A percentile compares a stretch with the other conserved stretches of the same genome.
These are phyloP conservation scores for Chytriomyces confervae DNA, from an alignment of 192 early-diverging fungal genomes.

Conservation along the genomic window DNA sequence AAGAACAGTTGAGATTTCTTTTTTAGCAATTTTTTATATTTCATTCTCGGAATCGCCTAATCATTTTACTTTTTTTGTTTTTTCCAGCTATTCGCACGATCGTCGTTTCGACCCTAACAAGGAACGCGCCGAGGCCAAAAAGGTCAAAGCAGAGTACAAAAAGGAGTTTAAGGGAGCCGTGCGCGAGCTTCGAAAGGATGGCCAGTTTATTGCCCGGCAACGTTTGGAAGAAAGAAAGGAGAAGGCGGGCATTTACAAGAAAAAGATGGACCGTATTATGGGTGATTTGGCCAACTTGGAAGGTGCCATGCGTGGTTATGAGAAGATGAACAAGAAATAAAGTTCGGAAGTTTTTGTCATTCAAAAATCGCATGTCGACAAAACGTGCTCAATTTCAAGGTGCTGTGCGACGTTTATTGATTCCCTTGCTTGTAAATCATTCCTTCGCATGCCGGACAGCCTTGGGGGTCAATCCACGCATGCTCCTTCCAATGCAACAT, in stretches of 20 bases:
- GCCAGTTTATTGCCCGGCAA: constrained; percentile 81
- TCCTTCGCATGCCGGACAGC: too few relatives aligned
- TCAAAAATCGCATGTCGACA: too few relatives aligned
- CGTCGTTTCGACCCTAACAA: constrained; percentile 72
- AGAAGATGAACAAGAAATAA: constrained; percentile 49
- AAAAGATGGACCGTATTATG: constrained; percentile 91
- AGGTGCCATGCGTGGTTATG: constrained; percentile 60
- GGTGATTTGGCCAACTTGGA: constrained; percentile 84
- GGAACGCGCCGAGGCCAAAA: constrained; percentile 73
- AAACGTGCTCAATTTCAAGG: too few relatives aligned
- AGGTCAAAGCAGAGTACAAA: constrained; percentile 83
- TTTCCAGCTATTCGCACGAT: constrained; percentile 80
- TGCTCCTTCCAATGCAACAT: too few relatives aligned
- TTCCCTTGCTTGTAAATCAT: too few relatives aligned
- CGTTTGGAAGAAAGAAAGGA: constrained; percentile 70
- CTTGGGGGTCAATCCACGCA: too few relatives aligned
- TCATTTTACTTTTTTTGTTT: constrained; percentile 1
- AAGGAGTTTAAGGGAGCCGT: constrained; percentile 94
- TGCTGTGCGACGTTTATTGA: too few relatives aligned
- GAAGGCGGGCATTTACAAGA: constrained; percentile 83
- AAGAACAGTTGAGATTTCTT: constrained; percentile 60
- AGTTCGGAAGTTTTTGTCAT: too few relatives aligned
- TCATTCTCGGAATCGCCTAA: not conserved
- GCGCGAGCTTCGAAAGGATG: constrained; percentile 94
- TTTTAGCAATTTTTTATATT: constrained; percentile 16